A percentile compares a stretch with the other conserved stretches of the same genome.
These are phyloP conservation scores for Cadophora sp. DNA, from an alignment of 2,329 filamentous ascomycete species.

Conservation along the genomic window DNA sequence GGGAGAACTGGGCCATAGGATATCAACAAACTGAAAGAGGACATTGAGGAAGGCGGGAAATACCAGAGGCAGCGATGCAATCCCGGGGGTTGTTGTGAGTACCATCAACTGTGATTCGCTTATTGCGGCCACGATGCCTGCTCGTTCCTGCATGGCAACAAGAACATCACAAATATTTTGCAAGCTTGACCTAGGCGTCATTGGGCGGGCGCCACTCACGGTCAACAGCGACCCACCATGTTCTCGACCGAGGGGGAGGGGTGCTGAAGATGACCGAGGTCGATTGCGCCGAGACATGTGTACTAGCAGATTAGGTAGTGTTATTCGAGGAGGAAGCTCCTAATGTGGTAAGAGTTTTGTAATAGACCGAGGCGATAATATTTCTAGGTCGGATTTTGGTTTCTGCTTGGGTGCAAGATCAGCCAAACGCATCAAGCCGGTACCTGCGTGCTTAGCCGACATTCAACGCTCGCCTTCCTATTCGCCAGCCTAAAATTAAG, in stretches of 20 bases:
- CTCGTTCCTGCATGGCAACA: neutral
- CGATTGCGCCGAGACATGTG: neutral
- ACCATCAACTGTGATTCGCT: conserved; percentile 1
- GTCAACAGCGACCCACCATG: neutral
- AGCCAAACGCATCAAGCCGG: conserved; percentile 5
- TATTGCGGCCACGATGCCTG: neutral
- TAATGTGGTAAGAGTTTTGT: neutral
- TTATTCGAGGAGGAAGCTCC: neutral
- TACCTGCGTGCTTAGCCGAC: conserved; percentile 3
- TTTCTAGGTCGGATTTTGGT: conserved; percentile 11
- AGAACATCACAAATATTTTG: neutral
- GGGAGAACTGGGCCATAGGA: neutral
- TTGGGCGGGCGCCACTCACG: neutral
- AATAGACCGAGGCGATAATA: neutral
- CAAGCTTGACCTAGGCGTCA: neutral
- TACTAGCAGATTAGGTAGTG: neutral
- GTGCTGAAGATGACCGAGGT: neutral
- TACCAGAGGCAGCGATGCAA: neutral
- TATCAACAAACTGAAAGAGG: neutral
- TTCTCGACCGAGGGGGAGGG: neutral
- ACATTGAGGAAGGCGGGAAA: neutral
- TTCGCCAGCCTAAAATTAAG: neutral
- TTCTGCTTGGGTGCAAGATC: neutral
- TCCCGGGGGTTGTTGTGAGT: neutral
- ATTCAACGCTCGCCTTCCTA: neutral